A percentile compares a stretch with the other conserved stretches of the same genome.
Conservation (phyloP, 1,139 yeast species). For the Yamadazyma kanchanaburiensis region DNA sequence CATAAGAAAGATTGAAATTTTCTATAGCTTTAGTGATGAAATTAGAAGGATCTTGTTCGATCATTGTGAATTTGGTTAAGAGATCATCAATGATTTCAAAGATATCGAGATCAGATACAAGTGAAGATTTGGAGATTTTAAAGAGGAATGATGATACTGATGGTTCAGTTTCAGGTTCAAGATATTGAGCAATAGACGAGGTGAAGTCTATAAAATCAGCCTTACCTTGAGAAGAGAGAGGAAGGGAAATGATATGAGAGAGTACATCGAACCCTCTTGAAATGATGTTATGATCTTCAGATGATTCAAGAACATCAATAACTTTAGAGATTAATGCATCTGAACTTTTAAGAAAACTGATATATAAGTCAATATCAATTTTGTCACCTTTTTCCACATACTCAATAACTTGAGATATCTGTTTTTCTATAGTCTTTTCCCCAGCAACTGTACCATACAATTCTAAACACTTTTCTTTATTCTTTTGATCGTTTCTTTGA, state of each 20-base stretch:
- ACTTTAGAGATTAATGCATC: not conserved
- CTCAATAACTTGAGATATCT: not conserved
- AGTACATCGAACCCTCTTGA: slow-evolving; percentile 4
- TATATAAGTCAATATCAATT: not conserved
- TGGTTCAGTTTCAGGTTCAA: slow-evolving; percentile 24
- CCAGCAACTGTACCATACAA: not conserved
- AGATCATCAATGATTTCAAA: slow-evolving; percentile 26
- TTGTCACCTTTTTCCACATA: not conserved
- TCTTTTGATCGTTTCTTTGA: not conserved
- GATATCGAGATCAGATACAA: slow-evolving; percentile 9
- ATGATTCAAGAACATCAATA: slow-evolving; percentile 1
- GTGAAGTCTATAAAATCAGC: slow-evolving; percentile 8
- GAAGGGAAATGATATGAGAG: slow-evolving; percentile 1
- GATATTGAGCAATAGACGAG: slow-evolving; percentile 20
- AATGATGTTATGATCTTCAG: slow-evolving; percentile 3
- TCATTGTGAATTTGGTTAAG: slow-evolving; percentile 25
- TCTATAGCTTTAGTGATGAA: slow-evolving; percentile 7
- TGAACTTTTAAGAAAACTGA: not conserved
- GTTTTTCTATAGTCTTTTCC: not conserved
- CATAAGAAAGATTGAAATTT: slow-evolving; percentile 7
- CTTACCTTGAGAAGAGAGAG: not conserved
- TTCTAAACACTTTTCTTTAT: not conserved
- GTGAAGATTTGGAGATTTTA: slow-evolving; percentile 10
- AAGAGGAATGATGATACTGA: slow-evolving; percentile 6
- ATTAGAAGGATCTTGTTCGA: slow-evolving; percentile 11